Conservation (phyloP, 768 basidiomycete genomes). For the Daedalea quercina region DNA sequence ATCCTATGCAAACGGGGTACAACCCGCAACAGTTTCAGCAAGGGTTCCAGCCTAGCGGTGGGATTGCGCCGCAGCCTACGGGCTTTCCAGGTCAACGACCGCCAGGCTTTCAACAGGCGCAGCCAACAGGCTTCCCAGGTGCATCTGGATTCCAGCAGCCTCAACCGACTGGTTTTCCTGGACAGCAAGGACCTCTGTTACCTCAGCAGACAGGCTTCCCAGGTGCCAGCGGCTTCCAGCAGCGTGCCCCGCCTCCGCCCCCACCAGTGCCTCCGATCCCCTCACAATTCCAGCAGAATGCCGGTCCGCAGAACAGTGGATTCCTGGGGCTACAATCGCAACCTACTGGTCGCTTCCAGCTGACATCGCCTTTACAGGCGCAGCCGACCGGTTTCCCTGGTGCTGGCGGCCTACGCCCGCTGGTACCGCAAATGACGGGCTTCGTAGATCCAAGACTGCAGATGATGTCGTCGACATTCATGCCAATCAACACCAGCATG, state of each 20-base stretch:
- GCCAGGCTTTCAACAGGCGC: conserved; percentile 47
- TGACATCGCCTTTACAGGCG: conserved; percentile 37
- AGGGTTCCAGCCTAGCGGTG: conserved; percentile 35
- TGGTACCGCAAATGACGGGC: conserved; percentile 74
- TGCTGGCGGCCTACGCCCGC: conserved; percentile 28
- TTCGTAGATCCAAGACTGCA: conserved; percentile 77
- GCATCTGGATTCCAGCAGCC: conserved; percentile 26
- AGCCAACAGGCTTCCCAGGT: conserved; percentile 48
- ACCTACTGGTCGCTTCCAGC: conserved; percentile 43
- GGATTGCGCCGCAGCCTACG: conserved; percentile 59
- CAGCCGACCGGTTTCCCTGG: conserved; percentile 56
- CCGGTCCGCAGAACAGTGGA: conserved; percentile 29
- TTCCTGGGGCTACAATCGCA: conserved; percentile 37
- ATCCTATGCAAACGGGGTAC: conserved; percentile 70
- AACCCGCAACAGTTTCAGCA: conserved; percentile 40
- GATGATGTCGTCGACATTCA: conserved; percentile 89
- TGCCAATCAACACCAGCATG: conserved; percentile 66
- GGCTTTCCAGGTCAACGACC: conserved; percentile 35
- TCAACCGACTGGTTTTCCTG: conserved; percentile 55
- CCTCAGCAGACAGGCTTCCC: conserved; percentile 28
- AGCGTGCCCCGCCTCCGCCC: conserved; percentile 32
- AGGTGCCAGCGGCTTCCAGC: conserved; percentile 28
- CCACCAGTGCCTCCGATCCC: conserved; percentile 63
- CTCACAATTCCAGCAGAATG: conserved; percentile 50
- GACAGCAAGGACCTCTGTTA: conserved; percentile 40